phyloP scores from a whole-genome alignment of 2,329 filamentous ascomycete genomes.

The Aspergillus spinulosporus region DNA sequence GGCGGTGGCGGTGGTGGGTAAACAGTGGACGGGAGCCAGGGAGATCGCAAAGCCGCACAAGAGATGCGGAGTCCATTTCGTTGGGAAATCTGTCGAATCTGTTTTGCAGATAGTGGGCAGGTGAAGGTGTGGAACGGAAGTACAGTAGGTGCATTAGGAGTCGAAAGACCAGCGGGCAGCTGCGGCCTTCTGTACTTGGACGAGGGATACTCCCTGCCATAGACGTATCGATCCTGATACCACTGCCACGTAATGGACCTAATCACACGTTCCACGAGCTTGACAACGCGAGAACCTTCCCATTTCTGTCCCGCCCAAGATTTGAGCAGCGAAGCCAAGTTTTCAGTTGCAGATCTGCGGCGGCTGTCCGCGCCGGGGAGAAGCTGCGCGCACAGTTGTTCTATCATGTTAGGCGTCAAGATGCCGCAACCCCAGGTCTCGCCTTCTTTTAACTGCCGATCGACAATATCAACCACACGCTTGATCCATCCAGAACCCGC shows the following conservation, averaged over 20 bases:
- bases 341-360: conserved; percentile 27
- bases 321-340: conserved; percentile 42
- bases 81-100: conserved; percentile 92
- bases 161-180: conserved; percentile 69
- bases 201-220: conserved; percentile 55
- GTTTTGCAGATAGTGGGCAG: conserved; percentile 84
- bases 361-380: conserved; percentile 33
- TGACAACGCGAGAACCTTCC: conserved; percentile 83
- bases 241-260: conserved; percentile 76
- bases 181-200: conserved; percentile 70
- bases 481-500: conserved; percentile 78
- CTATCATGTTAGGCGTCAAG: conserved; percentile 58
- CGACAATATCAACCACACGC: conserved; percentile 85
- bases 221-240: conserved; percentile 80
- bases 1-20: conserved; percentile 85
- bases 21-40: conserved; percentile 80
- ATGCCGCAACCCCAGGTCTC: conserved; percentile 79
- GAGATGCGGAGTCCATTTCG: conserved; percentile 92
- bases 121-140: conserved; percentile 98
- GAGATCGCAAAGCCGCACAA: conserved; percentile 78
- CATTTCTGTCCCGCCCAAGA: conserved; percentile 73
- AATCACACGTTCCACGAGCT: conserved; percentile 81
- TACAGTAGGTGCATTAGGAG: conserved; percentile 89
- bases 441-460: conserved; percentile 81
- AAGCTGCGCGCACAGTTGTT: conserved; percentile 54